phyloP scores from a whole-genome alignment of 1,139 yeast species.

The Geotrichum citri-aurantii region DNA sequence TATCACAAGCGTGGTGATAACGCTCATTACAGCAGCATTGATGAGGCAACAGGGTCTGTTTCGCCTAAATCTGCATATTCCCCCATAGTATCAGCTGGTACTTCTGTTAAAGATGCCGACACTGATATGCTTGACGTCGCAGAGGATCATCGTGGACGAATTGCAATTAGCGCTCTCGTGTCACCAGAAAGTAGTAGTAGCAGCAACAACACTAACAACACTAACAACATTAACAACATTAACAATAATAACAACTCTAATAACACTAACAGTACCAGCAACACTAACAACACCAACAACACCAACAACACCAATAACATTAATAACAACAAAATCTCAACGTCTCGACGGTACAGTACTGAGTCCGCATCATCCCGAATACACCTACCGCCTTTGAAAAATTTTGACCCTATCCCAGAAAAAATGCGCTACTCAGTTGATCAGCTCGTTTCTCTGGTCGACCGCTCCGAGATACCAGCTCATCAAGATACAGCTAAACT shows the following conservation, averaged over 20 bases:
- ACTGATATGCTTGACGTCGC: conserved; percentile 12
- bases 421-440: not conserved
- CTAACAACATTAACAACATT: not conserved
- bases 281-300: not conserved
- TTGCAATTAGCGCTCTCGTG: conserved; percentile 17
- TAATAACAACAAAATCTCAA: not conserved
- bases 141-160: conserved; percentile 9
- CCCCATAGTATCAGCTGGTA: not conserved
- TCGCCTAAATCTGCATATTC: not conserved
- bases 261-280: not conserved
- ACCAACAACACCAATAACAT: not conserved
- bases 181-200: conserved; percentile 3
- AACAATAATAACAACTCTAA: not conserved
- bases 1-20: not conserved
- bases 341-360: not conserved
- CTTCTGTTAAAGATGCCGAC: not conserved
- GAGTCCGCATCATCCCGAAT: not conserved
- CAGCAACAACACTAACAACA: not conserved
- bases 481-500: conserved; percentile 31
- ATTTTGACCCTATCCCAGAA: not conserved
- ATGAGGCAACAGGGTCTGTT: not conserved
- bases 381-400: not conserved
- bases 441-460: conserved; percentile 3
- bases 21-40: not conserved
- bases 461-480: conserved; percentile 9